Evolutionary conservation across 208 protist species (phyloP), one percentile per base, ranked within the genome.

Genomic region (Crithidia sp.): DNA sequence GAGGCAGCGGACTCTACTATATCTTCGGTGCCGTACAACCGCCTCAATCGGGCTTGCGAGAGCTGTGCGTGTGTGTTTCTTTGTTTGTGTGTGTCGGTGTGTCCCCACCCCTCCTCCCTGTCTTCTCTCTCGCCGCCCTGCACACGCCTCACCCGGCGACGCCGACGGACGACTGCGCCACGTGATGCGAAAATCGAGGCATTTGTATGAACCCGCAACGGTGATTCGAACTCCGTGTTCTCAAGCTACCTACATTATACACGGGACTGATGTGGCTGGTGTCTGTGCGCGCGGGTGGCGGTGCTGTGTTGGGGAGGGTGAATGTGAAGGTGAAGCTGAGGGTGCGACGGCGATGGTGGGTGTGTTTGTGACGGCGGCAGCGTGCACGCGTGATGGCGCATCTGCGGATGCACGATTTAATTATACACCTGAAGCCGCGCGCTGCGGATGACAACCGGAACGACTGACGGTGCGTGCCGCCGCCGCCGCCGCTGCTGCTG

Each of bases 201-300:
- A 85, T 85, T 85, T 85, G 81, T 85, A 81, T 85, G 81, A 85
- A 79, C 65, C 77, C 75, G 81, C 72, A 78, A 57, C 71, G 19
- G 45, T 86, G 81, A 86, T 86, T 86, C 62, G 71, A 82, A 58
- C 71, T 82, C 81, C 81, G 81, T 86, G 81, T 77, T 75, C 68
- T 77, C 53, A 63, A 82, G 81, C 81, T 86, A 86, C 81, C 81
- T 83, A 81, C 63, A 64, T 74, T 74, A 81, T 14, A 73, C 76
- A 82, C 76, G 81, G 76, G 81, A 76, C 81, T 86, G 80, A 85
- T 13, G 54, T 36, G 43, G 13, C 5, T 16, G 66, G 56, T 17
- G 66, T 28, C 7, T 5, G 28, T 61, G 45, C 50, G n/a, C 5
- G 19, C 9, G 55, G 37, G 17, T 61, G 65, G 28, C 17, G 6